Evolutionary conservation across 306 rosid genomes (phyloP), one percentile per base, ranked within the genome.

Genomic region (Glycyrrhiza uralensis): DNA sequence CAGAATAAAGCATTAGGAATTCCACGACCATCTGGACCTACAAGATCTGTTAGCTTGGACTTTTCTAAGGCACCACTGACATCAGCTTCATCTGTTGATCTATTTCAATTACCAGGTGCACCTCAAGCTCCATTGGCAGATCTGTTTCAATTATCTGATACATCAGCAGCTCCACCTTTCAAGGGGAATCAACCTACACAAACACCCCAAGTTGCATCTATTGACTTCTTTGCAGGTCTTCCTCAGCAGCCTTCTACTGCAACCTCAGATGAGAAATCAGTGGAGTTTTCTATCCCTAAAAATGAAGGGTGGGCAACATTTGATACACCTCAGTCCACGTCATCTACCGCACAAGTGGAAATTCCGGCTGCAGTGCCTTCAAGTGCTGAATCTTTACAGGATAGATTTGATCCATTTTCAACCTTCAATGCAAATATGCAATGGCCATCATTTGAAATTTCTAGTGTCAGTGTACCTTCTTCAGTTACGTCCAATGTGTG

Each of bases 241-340:
- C 60, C 77, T 76, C 82, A 64, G 72, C 84, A 66, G 73, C 84
- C 78, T 55, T 58, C 85, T 57, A 23, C 81, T 63, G 26, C 78
- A 69, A 62, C 79, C 71, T 78, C 62, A 26, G 76, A 77, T 71
- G 81, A 78, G 14, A 80, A 62, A 65, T 18, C 76, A 23, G 80
- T 42, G 12, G 82, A 82, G 32, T 61, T 76, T 39, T 76, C 83
- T 76, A 66, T 73, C 55, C 86, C 91, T 41, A 76, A 63, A 80
- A 87, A 78, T 77, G 91, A 84, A 75, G 96, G 93, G 47, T 92
- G 97, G 97, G 97, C 97, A 44, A 86, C 91, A 17, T 89, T 92
- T 84, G 96, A 92, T 71, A 50, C 42, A 6, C 97, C 87, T 52
- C 87, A 79, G 64, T 24, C 80, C 56, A 46, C 86, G 22, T 10